phyloP scores from a whole-genome alignment of 2,329 filamentous ascomycete genomes.

The Byssothecium circinans region DNA sequence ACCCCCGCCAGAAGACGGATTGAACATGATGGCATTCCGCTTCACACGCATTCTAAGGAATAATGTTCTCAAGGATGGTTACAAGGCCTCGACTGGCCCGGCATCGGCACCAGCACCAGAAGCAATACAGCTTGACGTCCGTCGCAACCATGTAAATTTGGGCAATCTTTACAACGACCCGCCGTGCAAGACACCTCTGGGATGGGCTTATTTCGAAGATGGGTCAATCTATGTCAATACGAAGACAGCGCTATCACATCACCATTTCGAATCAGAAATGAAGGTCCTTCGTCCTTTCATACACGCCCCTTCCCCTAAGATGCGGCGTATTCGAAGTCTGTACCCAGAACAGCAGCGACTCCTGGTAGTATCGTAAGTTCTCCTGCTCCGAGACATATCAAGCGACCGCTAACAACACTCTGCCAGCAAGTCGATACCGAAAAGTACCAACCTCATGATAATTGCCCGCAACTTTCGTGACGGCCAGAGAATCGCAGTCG shows the following conservation, averaged over 20 bases:
- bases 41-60: no score
- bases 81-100: no score
- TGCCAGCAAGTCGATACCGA: constrained; percentile 6
- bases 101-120: no score
- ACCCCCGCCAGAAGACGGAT: no score
- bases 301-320: constrained; percentile 9
- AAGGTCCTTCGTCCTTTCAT: constrained; percentile 16
- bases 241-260: constrained; percentile 9
- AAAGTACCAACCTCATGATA: constrained; percentile 4
- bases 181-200: constrained; percentile 1
- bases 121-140: no score
- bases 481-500: constrained; percentile 7
- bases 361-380: constrained; percentile 17
- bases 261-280: constrained; percentile 20
- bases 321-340: constrained; percentile 8
- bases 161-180: constrained; percentile 11
- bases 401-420: not conserved
- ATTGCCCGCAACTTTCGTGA: constrained; percentile 14
- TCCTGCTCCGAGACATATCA: not conserved
- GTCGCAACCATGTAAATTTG: constrained; percentile 16
- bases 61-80: no score
- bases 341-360: constrained; percentile 8
- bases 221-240: constrained; percentile 22
- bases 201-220: constrained; percentile 28
- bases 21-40: no score